These are phyloP conservation scores for Astrocystis sublimbata DNA, from an alignment of 495 filamentous ascomycete genomes.

Conservation along the genomic window DNA sequence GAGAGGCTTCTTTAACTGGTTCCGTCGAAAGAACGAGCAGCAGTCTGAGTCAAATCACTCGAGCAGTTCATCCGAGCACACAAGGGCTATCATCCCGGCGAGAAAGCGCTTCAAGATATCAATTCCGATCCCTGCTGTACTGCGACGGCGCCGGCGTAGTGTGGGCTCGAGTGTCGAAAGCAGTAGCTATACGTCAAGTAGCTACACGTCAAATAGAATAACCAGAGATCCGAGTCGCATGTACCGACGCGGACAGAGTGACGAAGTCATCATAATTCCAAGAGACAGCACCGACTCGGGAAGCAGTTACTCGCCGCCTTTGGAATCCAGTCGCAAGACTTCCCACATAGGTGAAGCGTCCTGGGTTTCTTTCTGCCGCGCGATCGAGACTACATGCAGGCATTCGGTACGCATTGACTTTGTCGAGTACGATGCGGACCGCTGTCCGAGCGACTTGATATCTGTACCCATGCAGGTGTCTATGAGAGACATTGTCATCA, in stretches of 20 bases:
- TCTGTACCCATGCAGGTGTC: constrained; percentile 4
- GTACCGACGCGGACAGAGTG: not conserved
- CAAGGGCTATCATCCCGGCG: not conserved
- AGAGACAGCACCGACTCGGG: not conserved
- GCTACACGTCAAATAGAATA: not conserved
- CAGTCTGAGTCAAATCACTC: not conserved
- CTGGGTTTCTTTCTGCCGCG: constrained; percentile 9
- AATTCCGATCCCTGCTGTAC: not conserved
- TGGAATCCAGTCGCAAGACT: not conserved
- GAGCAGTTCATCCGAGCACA: not conserved
- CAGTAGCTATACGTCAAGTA: not conserved
- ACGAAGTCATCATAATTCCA: not conserved
- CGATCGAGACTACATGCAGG: not conserved
- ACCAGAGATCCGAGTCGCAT: no score
- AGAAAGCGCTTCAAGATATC: not conserved
- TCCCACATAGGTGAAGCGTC: not conserved
- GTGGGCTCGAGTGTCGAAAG: not conserved
- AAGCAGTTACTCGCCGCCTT: not conserved
- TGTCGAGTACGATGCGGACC: constrained; percentile 4
- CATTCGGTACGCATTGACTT: not conserved
- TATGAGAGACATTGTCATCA: constrained; percentile 1
- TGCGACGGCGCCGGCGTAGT: constrained; percentile 1
- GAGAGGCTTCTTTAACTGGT: not conserved
- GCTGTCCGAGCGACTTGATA: constrained; percentile 3
- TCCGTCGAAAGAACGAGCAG: not conserved